Percentiles rank a stretch among this genome's conserved stretches.
Evolutionary conservation across 2,329 filamentous ascomycete genomes (phyloP).

Genomic region (Westerdykella ornata): DNA sequence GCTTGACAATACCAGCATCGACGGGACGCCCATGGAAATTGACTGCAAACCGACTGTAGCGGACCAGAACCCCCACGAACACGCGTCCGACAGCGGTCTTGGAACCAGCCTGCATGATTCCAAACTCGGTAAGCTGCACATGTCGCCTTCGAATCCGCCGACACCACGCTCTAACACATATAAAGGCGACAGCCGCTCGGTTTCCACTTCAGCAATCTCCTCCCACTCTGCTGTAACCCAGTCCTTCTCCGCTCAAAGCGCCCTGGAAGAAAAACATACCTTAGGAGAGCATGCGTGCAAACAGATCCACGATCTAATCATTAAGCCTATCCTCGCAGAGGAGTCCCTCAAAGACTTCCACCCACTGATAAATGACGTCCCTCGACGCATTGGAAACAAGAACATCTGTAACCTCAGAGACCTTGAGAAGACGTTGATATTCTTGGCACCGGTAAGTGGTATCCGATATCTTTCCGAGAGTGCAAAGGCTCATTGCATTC

Average conservation of each 20-base stretch:
- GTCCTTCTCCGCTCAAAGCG: slow-evolving; percentile 38
- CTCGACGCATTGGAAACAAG: slow-evolving; percentile 71
- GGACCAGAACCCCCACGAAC: slow-evolving; percentile 48
- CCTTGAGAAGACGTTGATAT: slow-evolving; percentile 86
- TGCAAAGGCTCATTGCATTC: slow-evolving; percentile 61
- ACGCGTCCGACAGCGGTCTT: slow-evolving; percentile 80
- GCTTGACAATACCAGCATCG: slow-evolving; percentile 34
- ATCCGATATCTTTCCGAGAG: slow-evolving; percentile 48
- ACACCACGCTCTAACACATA: slow-evolving; percentile 25
- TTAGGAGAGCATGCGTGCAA: slow-evolving; percentile 64
- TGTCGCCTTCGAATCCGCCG: slow-evolving; percentile 14
- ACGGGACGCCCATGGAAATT: slow-evolving; percentile 35
- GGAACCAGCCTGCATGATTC: slow-evolving; percentile 66
- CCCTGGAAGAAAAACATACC: slow-evolving; percentile 44
- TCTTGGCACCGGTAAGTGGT: slow-evolving; percentile 85
- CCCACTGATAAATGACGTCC: slow-evolving; percentile 69
- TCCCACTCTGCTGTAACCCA: slow-evolving; percentile 40
- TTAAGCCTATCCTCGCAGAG: slow-evolving; percentile 69
- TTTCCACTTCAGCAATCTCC: slow-evolving; percentile 34
- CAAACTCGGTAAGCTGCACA: slow-evolving; percentile 35
- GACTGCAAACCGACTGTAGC: slow-evolving; percentile 37
- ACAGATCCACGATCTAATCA: slow-evolving; percentile 72
- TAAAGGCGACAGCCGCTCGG: slow-evolving; percentile 33
- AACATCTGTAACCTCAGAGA: slow-evolving; percentile 88
- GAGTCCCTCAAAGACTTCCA: slow-evolving; percentile 71